Base-by-base conservation (phyloP, 352 stramenopile species). In the Halophytophthora batemanensis region DNA sequence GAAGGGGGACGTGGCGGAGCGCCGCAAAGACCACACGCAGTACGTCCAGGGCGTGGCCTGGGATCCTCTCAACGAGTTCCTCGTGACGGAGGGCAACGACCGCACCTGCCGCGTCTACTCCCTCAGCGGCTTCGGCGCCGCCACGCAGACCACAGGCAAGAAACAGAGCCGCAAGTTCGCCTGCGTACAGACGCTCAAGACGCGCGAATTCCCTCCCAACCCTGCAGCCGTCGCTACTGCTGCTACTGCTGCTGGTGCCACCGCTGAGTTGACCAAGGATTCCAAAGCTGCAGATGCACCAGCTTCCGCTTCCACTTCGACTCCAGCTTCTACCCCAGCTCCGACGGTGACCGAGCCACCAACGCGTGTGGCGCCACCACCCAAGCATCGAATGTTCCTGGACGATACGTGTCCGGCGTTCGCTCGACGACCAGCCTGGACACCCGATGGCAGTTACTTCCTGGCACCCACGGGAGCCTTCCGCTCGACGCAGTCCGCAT, bases 11-110 rank as follows among this genome's bases (percentile, higher is more conserved):
- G 61, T 95, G 65, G 61, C 93, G 56, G 91, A 93, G 71, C 65
- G 71, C 28, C 63, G 89, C 71, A 82, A 90, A 45, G 95, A 99
- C 66, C 96, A 99, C 66, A 95, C 77, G 36, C 87, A 98, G 61
- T 99, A 97, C 69, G 93, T 98, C 40, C 95, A 98, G 68, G 96
- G 96, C 35, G 94, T 97, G n/a, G 76, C 89, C 2, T 98, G 93
- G 75, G 96, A 99, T 68, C 96, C 96, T 8, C 83, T 97, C 12
- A 96, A 91, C 18, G 86, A 98, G 35, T 98, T 96, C 44, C 68
- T 98, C 33, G 88, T 96, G 2, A 98, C 91, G 29, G 87, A 96
- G 61, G 90, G 92, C 39, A 97, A 96, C 56, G 95, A 99, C 76
- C 86, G 95, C 21, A 96, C 88, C 19, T 96, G 97, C 13, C 82